Conservation (phyloP, 306 rosid species). For the Cyclanthera cordifolia region DNA sequence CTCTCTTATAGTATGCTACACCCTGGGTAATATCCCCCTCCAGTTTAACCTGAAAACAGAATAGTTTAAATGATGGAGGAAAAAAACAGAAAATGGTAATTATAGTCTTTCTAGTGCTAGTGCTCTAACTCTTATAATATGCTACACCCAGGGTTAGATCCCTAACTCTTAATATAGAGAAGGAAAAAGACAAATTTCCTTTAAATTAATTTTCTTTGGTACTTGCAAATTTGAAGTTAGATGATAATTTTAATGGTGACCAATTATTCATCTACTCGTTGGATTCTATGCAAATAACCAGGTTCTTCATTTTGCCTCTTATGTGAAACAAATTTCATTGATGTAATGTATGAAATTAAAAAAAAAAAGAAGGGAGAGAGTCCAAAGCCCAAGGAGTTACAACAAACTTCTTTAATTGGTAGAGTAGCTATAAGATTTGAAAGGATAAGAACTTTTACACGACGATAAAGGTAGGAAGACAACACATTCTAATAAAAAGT, state of each 20-base stretch:
- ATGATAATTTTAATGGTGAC: neutral
- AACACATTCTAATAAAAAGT: neutral
- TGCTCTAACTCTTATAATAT: neutral
- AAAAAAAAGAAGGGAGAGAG: neutral
- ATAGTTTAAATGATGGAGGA: neutral
- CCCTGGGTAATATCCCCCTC: slow-evolving; percentile 91
- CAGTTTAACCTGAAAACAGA: slow-evolving; percentile 59
- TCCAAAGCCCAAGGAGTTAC: neutral
- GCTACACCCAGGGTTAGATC: neutral
- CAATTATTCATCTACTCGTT: neutral
- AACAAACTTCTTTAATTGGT: neutral
- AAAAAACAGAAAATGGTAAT: neutral
- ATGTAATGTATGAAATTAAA: neutral
- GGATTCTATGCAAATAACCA: neutral
- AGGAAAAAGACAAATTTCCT: too few relatives aligned
- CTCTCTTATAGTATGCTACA: slow-evolving; percentile 81
- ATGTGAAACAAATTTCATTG: neutral
- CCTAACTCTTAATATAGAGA: too few relatives aligned
- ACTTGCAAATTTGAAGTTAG: neutral
- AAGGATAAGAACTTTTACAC: neutral
- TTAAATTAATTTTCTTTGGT: neutral
- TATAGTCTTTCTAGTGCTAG: neutral
- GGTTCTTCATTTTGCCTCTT: neutral
- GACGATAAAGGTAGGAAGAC: neutral
- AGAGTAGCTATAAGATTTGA: neutral